phyloP scores from a whole-genome alignment of 192 early-diverging fungal species.

The Rhizophagus prolifer region DNA sequence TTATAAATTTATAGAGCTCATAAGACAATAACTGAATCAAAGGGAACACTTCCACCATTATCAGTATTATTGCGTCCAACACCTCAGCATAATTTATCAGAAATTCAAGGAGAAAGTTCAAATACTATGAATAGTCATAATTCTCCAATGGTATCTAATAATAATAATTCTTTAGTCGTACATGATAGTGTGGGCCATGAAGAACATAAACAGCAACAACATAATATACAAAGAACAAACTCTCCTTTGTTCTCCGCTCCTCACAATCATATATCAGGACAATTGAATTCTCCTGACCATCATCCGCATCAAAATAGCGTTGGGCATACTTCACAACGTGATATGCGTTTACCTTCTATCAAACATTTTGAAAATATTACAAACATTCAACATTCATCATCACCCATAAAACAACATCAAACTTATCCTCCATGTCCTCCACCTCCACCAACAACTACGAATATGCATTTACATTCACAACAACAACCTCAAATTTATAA shows the following conservation, averaged over 20 bases:
- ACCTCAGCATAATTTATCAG: not conserved
- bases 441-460: not conserved
- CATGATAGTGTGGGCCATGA: not conserved
- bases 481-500: not conserved
- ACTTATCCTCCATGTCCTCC: not conserved
- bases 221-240: not conserved
- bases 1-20: slow-evolving; percentile 15
- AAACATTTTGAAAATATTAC: not conserved
- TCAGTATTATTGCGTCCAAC: slow-evolving; percentile 1
- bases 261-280: not conserved
- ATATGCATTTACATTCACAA: not conserved
- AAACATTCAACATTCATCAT: not conserved
- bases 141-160: not conserved
- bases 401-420: not conserved
- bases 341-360: not conserved
- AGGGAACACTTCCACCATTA: not conserved
- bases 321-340: not conserved
- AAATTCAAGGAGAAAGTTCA: not conserved
- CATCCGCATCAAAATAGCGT: not conserved
- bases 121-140: not conserved
- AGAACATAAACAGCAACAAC: not conserved
- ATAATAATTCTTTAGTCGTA: not conserved
- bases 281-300: not conserved
- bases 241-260: not conserved
- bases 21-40: not conserved